Conservation (phyloP, 176 grass and related monocot species). For the Leersia perrieri region DNA sequence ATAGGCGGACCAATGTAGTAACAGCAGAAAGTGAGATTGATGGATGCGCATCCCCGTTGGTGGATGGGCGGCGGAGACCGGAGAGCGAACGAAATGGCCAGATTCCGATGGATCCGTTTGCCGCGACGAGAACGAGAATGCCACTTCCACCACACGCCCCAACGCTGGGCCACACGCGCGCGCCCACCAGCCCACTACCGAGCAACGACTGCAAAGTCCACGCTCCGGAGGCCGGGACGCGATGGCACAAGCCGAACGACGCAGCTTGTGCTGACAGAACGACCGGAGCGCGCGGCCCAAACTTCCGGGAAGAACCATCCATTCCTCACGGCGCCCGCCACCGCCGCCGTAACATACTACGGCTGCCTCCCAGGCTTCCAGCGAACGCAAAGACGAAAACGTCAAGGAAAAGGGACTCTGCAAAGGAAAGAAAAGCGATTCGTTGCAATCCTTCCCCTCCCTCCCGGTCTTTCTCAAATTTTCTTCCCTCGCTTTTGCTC, state of each 20-base stretch:
- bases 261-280: no score
- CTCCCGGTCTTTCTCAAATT: background rate
- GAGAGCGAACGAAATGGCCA: background rate
- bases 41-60: background rate
- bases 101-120: background rate
- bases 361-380: conserved; percentile 6
- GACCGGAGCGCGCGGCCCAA: background rate
- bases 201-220: conserved; percentile 13
- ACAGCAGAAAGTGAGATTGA: background rate
- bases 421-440: background rate
- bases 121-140: background rate
- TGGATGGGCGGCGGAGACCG: background rate
- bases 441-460: background rate
- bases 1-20: background rate
- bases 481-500: background rate
- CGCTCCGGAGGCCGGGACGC: background rate
- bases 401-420: background rate
- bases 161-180: background rate
- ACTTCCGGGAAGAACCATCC: background rate
- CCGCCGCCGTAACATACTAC: background rate
- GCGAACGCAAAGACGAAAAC: conserved; percentile 13
- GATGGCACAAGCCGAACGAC: background rate
- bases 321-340: background rate
- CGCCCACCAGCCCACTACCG: background rate
- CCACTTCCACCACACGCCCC: background rate